Evolutionary conservation across 2,329 filamentous ascomycete genomes (phyloP).

Genomic region (Colletotrichum limetticola): DNA sequence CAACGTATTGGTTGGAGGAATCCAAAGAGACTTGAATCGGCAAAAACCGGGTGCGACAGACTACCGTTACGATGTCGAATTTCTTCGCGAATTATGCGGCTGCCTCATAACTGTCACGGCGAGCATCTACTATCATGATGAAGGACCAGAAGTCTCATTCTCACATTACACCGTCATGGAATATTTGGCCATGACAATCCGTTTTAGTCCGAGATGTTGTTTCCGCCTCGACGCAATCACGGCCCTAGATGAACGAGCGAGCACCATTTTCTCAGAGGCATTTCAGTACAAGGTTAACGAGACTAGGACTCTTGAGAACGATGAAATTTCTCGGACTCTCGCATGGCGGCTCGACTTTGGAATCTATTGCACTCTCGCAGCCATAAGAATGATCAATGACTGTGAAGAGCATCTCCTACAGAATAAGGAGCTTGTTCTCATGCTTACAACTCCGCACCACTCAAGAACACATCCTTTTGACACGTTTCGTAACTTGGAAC

Average conservation of each 20-base stretch:
- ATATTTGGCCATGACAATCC: neutral
- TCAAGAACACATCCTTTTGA: neutral
- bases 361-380: neutral
- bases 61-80: neutral
- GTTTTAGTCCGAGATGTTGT: accelerated
- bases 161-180: neutral
- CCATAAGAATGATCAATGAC: accelerated
- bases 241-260: neutral
- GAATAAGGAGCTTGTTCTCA: neutral
- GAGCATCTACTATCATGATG: too few species aligned
- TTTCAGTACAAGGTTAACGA: too few species aligned
- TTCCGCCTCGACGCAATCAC: neutral
- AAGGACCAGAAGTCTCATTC: neutral
- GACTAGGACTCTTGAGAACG: neutral
- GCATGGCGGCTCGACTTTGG: neutral
- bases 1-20: too few species aligned
- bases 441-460: neutral
- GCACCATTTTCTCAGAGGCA: accelerated
- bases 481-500: accelerated
- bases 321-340: too few species aligned
- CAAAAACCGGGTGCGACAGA: neutral
- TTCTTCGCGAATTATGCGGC: neutral
- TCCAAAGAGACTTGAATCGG: too few species aligned
- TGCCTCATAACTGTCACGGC: neutral
- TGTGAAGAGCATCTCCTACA: neutral